phyloP scores from a whole-genome alignment of 2,329 filamentous ascomycete species.

The Hypoxylon sp. region DNA sequence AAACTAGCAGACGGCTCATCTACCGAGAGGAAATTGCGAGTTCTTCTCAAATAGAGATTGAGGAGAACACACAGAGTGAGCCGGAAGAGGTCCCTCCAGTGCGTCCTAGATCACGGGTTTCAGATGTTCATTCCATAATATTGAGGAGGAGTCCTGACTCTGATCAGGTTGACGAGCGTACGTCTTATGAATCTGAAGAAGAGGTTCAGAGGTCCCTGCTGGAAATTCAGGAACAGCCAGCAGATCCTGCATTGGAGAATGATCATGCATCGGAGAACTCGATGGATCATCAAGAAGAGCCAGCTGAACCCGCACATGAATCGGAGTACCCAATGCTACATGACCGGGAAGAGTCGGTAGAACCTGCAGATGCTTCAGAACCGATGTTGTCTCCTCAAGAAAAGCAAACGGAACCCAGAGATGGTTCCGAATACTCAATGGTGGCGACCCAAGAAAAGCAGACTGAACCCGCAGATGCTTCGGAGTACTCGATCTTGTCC shows the following conservation, averaged over 20 bases:
- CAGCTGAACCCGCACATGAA: conserved; percentile 20
- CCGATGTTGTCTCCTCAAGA: conserved; percentile 2
- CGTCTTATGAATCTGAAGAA: conserved; percentile 14
- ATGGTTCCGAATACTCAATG: conserved; percentile 61
- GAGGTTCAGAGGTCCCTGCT: conserved; percentile 1
- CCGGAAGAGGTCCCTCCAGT: conserved; percentile 38
- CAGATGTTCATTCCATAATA: conserved; percentile 40
- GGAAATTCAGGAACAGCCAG: conserved; percentile 19
- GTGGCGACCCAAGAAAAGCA: conserved; percentile 52
- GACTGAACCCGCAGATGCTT: neutral
- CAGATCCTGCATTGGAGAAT: neutral
- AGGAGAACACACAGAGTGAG: conserved; percentile 47
- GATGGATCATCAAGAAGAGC: neutral
- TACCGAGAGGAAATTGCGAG: conserved; percentile 53
- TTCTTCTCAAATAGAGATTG: conserved; percentile 53
- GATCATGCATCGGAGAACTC: neutral
- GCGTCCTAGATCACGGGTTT: conserved; percentile 28
- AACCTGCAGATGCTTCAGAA: neutral
- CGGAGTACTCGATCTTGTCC: neutral
- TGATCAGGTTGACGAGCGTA: conserved; percentile 17
- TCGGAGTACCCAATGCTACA: conserved; percentile 63
- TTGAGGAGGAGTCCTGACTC: conserved; percentile 20
- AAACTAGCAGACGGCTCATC: conserved; percentile 50
- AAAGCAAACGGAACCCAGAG: conserved; percentile 23
- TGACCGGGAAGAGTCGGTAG: conserved; percentile 35